Evolutionary conservation across 352 stramenopile species (phyloP).

Genomic region (Globisporangium nodosum): DNA sequence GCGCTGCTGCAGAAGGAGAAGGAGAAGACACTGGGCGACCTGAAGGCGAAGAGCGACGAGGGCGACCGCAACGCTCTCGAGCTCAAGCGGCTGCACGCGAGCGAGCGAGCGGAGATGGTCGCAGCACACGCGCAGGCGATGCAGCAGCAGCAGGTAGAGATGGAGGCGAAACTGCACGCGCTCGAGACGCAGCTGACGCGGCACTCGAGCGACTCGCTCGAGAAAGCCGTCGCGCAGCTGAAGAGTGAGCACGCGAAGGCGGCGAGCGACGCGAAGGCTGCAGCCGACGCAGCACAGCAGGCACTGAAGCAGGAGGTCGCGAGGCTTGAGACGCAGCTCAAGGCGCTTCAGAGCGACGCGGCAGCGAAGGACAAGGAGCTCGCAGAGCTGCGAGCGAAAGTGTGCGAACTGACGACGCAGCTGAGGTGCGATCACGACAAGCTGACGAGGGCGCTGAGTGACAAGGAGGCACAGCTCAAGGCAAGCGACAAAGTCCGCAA

Average conservation of each 20-base stretch:
- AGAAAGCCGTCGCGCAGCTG: slow-evolving; percentile 8
- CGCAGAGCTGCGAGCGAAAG: slow-evolving; percentile 8
- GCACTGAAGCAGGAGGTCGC: slow-evolving; percentile 6
- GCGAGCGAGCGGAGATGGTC: slow-evolving; percentile 16
- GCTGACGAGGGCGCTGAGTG: slow-evolving; percentile 15
- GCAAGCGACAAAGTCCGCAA: slow-evolving; percentile 26
- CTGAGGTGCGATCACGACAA: slow-evolving; percentile 24
- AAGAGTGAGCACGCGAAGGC: slow-evolving; percentile 4
- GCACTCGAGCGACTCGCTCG: slow-evolving; percentile 8
- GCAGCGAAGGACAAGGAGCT: slow-evolving; percentile 14
- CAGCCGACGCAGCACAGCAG: neutral
- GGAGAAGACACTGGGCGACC: slow-evolving; percentile 8
- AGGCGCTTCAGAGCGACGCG: neutral
- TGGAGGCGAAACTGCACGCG: slow-evolving; percentile 15
- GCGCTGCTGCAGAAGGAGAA: slow-evolving; percentile 14
- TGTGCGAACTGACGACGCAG: slow-evolving; percentile 14
- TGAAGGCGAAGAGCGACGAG: slow-evolving; percentile 9
- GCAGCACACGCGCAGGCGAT: slow-evolving; percentile 17
- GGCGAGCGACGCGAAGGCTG: neutral
- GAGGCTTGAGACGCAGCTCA: slow-evolving; percentile 13
- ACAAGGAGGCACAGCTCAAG: slow-evolving; percentile 29
- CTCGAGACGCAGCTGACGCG: slow-evolving; percentile 18
- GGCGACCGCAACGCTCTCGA: slow-evolving; percentile 5
- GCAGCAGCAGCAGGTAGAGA: slow-evolving; percentile 9
- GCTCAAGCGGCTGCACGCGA: slow-evolving; percentile 19